A percentile compares a stretch with the other conserved stretches of the same genome.
These are phyloP conservation scores for Nidularia pulvinata DNA, from an alignment of 768 basidiomycete genomes.

Conservation along the genomic window DNA sequence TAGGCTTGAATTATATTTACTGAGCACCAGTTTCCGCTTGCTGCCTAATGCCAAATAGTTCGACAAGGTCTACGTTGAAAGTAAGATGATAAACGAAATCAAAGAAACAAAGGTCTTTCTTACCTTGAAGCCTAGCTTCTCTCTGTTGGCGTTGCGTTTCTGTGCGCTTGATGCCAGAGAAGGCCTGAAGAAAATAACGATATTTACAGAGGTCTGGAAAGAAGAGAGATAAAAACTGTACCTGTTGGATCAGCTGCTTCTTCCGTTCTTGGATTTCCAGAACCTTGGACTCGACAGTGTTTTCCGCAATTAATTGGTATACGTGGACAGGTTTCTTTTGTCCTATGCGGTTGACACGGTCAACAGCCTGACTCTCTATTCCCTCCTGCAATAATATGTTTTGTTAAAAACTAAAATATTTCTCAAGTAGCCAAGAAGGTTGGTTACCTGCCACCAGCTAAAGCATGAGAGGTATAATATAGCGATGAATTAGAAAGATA, in stretches of 20 bases:
- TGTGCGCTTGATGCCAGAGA: slow-evolving; percentile 76
- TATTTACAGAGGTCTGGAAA: background rate
- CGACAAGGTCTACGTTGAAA: slow-evolving; percentile 56
- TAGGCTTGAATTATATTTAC: no score
- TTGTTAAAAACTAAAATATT: slow-evolving; percentile 5
- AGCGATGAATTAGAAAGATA: slow-evolving; percentile 1
- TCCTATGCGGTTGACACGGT: slow-evolving; percentile 82
- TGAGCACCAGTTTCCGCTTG: no score
- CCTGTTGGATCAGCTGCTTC: slow-evolving; percentile 77
- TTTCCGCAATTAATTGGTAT: slow-evolving; percentile 88
- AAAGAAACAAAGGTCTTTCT: no score
- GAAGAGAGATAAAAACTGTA: slow-evolving; percentile 16
- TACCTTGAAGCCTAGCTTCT: slow-evolving; percentile 83
- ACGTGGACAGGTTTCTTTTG: slow-evolving; percentile 84
- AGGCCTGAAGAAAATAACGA: slow-evolving; percentile 51
- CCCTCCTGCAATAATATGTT: slow-evolving; percentile 49
- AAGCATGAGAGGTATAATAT: background rate
- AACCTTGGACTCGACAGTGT: slow-evolving; percentile 87
- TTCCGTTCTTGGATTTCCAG: slow-evolving; percentile 89
- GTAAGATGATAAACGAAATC: no score
- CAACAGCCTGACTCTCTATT: slow-evolving; percentile 84
- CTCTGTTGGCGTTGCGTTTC: slow-evolving; percentile 78
- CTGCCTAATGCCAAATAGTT: slow-evolving; percentile 30
- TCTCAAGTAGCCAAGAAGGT: background rate
- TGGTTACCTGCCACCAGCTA: slow-evolving; percentile 77